Percentiles rank a stretch among this genome's conserved stretches.
Conservation (phyloP, 2,329 filamentous ascomycete species). For the Colletotrichum theobromicola region DNA sequence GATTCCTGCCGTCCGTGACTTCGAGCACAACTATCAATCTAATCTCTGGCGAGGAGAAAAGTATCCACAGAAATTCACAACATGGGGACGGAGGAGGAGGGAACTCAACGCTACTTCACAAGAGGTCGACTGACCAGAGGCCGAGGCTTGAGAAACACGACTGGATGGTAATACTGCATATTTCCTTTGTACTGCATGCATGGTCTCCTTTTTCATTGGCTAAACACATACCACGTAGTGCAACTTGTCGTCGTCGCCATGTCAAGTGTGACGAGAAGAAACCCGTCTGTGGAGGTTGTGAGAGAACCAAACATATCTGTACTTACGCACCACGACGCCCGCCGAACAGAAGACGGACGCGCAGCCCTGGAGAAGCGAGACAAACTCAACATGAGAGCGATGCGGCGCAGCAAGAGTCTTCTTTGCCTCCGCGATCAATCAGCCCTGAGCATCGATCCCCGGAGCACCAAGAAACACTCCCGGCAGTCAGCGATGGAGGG, state of each 20-base stretch:
- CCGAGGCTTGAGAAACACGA: constrained; percentile 14
- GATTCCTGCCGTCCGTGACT: background rate
- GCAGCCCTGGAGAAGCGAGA: background rate
- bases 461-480: background rate
- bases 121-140: constrained; percentile 13
- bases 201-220: background rate
- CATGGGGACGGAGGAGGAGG: constrained; percentile 1
- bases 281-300: constrained; percentile 23
- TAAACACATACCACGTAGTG: background rate
- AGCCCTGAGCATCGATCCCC: background rate
- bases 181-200: background rate
- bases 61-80: background rate
- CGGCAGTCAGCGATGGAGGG: background rate
- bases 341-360: background rate
- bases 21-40: background rate
- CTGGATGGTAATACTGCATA: constrained; percentile 7
- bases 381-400: background rate
- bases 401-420: background rate
- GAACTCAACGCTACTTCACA: constrained; percentile 3
- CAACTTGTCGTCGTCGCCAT: constrained; percentile 20
- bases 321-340: background rate
- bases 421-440: background rate
- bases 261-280: constrained; percentile 31
- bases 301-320: background rate
- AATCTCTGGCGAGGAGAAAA: background rate